These are phyloP conservation scores for Agrocybe chaxingu DNA, from an alignment of 768 basidiomycete species.

Conservation along the genomic window DNA sequence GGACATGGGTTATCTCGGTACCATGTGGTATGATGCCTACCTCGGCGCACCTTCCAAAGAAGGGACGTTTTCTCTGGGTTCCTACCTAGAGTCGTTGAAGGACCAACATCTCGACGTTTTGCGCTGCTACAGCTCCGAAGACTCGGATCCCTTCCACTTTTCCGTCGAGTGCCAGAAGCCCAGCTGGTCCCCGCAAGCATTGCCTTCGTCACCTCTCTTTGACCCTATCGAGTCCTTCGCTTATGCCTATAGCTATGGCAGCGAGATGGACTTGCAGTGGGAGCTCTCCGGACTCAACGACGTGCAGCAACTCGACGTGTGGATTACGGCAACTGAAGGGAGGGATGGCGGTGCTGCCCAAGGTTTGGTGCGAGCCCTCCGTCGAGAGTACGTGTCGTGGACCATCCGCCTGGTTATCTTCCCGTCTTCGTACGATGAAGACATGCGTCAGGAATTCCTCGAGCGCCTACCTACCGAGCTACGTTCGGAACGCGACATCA, in stretches of 20 bases:
- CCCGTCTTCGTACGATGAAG: constrained; percentile 13
- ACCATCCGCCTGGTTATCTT: constrained; percentile 26
- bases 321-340: constrained; percentile 26
- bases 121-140: constrained; percentile 6
- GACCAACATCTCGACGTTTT: neutral
- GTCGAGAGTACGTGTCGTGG: constrained; percentile 28
- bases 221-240: constrained; percentile 8
- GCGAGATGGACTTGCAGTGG: constrained; percentile 17
- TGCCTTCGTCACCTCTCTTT: neutral
- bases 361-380: constrained; percentile 27
- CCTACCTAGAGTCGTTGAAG: neutral
- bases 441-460: constrained; percentile 9
- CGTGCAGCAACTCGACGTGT: constrained; percentile 16
- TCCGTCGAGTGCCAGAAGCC: constrained; percentile 9
- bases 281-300: constrained; percentile 12
- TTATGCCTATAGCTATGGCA: constrained; percentile 11
- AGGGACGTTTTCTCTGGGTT: constrained; percentile 3
- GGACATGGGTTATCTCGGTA: constrained; percentile 7
- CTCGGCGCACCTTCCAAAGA: constrained; percentile 3
- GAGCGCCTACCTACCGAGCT: constrained; percentile 7
- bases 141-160: constrained; percentile 14
- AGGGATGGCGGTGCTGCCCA: constrained; percentile 25
- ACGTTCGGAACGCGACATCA: constrained; percentile 9
- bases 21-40: constrained; percentile 7
- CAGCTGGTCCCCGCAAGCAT: neutral